Conservation (phyloP, 2,329 filamentous ascomycete genomes). For the Alternaria longipes region DNA sequence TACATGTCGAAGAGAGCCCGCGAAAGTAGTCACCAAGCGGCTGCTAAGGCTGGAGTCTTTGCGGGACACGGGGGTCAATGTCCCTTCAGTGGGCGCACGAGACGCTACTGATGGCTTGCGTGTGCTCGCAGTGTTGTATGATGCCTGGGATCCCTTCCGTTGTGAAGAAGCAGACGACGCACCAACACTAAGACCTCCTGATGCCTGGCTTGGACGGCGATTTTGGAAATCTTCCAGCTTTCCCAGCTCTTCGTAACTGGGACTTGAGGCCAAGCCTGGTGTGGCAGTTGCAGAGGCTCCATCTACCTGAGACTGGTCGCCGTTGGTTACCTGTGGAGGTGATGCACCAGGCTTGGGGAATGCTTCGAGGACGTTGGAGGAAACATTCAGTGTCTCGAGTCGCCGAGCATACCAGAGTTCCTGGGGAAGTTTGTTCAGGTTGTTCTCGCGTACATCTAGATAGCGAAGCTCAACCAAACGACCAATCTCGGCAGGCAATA, state of each 20-base stretch:
- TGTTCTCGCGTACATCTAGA: conserved; percentile 92
- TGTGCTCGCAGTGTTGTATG: conserved; percentile 65
- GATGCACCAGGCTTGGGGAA: conserved; percentile 87
- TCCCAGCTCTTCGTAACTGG: conserved; percentile 81
- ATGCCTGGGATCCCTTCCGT: conserved; percentile 85
- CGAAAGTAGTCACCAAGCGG: conserved; percentile 85
- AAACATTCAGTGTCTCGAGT: conserved; percentile 91
- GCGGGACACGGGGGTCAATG: conserved; percentile 67
- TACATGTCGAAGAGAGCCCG: conserved; percentile 81
- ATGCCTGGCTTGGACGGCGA: conserved; percentile 85
- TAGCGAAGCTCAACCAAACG: conserved; percentile 84
- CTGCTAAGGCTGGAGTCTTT: conserved; percentile 92
- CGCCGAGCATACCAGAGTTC: conserved; percentile 97
- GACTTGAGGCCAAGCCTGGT: conserved; percentile 58
- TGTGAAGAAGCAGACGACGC: conserved; percentile 71
- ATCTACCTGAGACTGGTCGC: conserved; percentile 44
- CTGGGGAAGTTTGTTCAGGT: conserved; percentile 84
- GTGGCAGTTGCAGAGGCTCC: conserved; percentile 59
- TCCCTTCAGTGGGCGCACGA: conserved; percentile 67
- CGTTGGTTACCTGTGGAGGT: conserved; percentile 61
- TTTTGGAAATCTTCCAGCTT: conserved; percentile 69
- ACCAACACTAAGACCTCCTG: conserved; percentile 75
- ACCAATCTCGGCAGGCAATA: conserved; percentile 86
- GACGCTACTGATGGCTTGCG: conserved; percentile 87
- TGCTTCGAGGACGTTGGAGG: conserved; percentile 88